A percentile compares a stretch with the other conserved stretches of the same genome.
These are phyloP conservation scores for Saturnispora sanitii DNA, from an alignment of 805 yeast species.

Conservation along the genomic window DNA sequence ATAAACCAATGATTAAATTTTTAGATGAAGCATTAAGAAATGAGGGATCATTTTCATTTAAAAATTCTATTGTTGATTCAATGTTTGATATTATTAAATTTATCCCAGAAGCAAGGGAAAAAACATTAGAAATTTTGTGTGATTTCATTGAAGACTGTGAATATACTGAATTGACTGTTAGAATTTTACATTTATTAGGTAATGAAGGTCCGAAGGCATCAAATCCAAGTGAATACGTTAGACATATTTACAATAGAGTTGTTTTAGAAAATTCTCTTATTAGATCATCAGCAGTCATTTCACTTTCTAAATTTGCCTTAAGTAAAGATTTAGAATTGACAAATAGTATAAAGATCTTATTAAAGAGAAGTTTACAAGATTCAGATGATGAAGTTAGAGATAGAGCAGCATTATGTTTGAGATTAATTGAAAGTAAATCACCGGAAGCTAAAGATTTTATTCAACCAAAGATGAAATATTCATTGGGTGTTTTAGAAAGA, in stretches of 20 bases:
- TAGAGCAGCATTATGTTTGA: conserved; percentile 81
- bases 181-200: conserved; percentile 86
- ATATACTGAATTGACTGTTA: conserved; percentile 85
- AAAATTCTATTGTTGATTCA: conserved; percentile 84
- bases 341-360: conserved; percentile 61
- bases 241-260: conserved; percentile 94
- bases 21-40: conserved; percentile 77
- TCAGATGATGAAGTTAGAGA: conserved; percentile 96
- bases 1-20: conserved; percentile 71
- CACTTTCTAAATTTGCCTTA: conserved; percentile 83
- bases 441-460: conserved; percentile 42
- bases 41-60: conserved; percentile 82
- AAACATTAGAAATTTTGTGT: conserved; percentile 80
- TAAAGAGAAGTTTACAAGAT: conserved; percentile 78
- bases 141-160: conserved; percentile 98
- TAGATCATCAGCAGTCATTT: conserved; percentile 90
- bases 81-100: conserved; percentile 83
- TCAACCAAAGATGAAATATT: conserved; percentile 58
- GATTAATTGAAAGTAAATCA: conserved; percentile 41
- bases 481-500: conserved; percentile 68
- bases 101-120: conserved; percentile 72
- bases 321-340: conserved; percentile 59
- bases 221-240: conserved; percentile 81
- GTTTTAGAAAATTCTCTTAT: conserved; percentile 92
- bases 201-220: conserved; percentile 85